phyloP scores from a whole-genome alignment of 1,284 basidiomycete genomes.

The Tremellales sp. region DNA sequence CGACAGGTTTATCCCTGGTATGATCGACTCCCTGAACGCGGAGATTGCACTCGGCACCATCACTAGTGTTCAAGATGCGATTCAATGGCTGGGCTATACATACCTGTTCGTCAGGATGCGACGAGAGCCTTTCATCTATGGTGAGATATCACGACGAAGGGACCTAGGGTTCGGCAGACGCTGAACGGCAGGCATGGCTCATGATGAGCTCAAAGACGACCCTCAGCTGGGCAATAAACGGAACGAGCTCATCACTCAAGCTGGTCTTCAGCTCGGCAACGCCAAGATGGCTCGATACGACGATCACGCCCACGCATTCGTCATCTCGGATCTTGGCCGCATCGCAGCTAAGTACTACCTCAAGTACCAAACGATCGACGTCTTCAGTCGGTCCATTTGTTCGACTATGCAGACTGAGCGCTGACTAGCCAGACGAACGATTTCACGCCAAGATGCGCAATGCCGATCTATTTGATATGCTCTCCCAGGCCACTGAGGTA shows the following conservation, averaged over 20 bases:
- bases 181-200: conserved; percentile 62
- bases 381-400: conserved; percentile 58
- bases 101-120: conserved; percentile 96
- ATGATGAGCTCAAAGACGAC: conserved; percentile 70
- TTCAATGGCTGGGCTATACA: conserved; percentile 96
- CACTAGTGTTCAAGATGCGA: conserved; percentile 76
- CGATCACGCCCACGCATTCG: conserved; percentile 59
- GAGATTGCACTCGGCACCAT: conserved; percentile 96
- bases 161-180: neutral
- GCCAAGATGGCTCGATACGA: conserved; percentile 83
- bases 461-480: conserved; percentile 82
- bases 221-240: conserved; percentile 73
- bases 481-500: conserved; percentile 88
- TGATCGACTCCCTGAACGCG: conserved; percentile 90
- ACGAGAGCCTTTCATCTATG: conserved; percentile 87
- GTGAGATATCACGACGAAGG: conserved; percentile 53
- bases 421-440: conserved; percentile 52
- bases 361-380: conserved; percentile 76
- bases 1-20: conserved; percentile 77
- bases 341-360: conserved; percentile 98
- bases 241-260: conserved; percentile 64
- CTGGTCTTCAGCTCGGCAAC: conserved; percentile 68
- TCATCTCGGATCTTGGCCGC: conserved; percentile 80
- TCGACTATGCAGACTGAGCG: neutral
- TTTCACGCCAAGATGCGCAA: conserved; percentile 87